Evolutionary conservation across 1,139 yeast genomes (phyloP).

Genomic region (Suhomyces yuchorum): DNA sequence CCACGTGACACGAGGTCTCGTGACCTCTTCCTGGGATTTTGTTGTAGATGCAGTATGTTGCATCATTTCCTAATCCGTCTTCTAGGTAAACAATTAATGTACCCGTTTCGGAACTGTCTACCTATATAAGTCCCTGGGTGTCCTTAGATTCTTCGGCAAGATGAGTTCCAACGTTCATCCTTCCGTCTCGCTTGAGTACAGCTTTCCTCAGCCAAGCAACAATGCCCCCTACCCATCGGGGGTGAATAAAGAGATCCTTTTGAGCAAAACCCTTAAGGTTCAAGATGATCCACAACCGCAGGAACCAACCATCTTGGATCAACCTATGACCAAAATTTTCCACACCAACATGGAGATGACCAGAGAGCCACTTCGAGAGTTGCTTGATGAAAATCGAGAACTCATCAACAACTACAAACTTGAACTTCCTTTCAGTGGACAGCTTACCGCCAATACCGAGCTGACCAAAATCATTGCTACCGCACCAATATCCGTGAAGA

Average conservation of each 20-base stretch:
- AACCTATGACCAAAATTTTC: conserved; percentile 20
- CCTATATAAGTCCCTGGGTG: conserved; percentile 4
- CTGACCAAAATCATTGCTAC: background rate
- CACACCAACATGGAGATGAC: conserved; percentile 5
- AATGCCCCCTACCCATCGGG: background rate
- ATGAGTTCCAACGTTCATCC: conserved; percentile 19
- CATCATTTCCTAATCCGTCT: conserved; percentile 8
- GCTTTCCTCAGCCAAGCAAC: conserved; percentile 21
- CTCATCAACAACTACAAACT: conserved; percentile 22
- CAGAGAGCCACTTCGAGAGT: conserved; percentile 33
- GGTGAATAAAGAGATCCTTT: conserved; percentile 23
- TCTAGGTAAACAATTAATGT: conserved; percentile 11
- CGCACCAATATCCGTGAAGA: background rate
- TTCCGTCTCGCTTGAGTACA: conserved; percentile 23
- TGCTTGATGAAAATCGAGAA: conserved; percentile 27
- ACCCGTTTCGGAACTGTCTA: conserved; percentile 5
- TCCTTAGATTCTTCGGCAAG: conserved; percentile 5
- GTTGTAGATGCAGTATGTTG: conserved; percentile 4
- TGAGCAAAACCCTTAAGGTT: conserved; percentile 29
- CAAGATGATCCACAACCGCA: conserved; percentile 21
- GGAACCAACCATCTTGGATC: conserved; percentile 13
- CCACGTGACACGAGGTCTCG: too few relatives aligned
- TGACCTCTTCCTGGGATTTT: too few relatives aligned
- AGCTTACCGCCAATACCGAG: background rate
- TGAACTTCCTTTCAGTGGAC: conserved; percentile 21